phyloP scores from a whole-genome alignment of 176 grass and related monocot species.

The Saccharum officinarum region DNA sequence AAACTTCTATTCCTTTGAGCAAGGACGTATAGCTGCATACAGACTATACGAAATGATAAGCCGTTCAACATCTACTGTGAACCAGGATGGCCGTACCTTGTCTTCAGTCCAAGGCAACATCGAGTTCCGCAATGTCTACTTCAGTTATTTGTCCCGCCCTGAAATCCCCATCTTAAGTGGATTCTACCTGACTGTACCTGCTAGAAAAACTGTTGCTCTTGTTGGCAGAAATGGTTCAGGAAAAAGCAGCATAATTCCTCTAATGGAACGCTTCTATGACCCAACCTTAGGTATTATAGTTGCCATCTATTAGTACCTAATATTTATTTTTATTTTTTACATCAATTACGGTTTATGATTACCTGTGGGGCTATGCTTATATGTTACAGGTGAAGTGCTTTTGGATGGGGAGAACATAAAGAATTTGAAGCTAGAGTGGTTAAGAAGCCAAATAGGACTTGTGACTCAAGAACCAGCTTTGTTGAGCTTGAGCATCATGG shows the following conservation, averaged over 20 bases:
- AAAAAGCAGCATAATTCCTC: conserved; percentile 99
- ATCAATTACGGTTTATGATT: not conserved
- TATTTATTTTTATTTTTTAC: conserved; percentile 9
- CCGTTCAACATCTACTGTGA: conserved; percentile 77
- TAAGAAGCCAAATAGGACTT: conserved; percentile 98
- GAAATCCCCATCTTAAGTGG: conserved; percentile 98
- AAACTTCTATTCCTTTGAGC: conserved; percentile 99
- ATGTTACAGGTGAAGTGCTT: conserved; percentile 86
- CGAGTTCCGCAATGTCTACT: conserved; percentile 99
- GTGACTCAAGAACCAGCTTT: conserved; percentile 98
- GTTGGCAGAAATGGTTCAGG: conserved; percentile 99
- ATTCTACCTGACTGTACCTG: conserved; percentile 90
- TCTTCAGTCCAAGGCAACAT: conserved; percentile 88
- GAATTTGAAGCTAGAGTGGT: conserved; percentile 83
- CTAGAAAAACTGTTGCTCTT: conserved; percentile 95
- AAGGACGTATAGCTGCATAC: conserved; percentile 97
- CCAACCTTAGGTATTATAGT: conserved; percentile 82
- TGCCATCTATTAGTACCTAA: conserved; percentile 11
- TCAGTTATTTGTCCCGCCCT: conserved; percentile 96
- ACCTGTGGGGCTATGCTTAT: not conserved
- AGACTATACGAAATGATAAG: conserved; percentile 99
- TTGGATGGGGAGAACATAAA: conserved; percentile 99
- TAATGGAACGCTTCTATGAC: conserved; percentile 99
- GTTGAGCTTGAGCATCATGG: conserved; percentile 94
- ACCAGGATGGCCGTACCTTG: conserved; percentile 80